These are phyloP conservation scores for Prosopis cineraria DNA, from an alignment of 306 rosid genomes.

Conservation along the genomic window DNA sequence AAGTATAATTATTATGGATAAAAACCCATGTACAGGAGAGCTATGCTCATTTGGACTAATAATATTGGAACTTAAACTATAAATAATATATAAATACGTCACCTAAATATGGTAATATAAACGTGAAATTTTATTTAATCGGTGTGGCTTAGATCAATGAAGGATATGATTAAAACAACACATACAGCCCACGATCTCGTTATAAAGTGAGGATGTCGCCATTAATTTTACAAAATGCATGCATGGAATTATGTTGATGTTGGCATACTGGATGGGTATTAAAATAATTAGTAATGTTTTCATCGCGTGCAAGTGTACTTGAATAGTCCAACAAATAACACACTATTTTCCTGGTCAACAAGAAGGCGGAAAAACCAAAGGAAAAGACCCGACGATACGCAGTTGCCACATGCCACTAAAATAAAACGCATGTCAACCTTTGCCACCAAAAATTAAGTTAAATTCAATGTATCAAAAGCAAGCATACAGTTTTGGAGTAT, in stretches of 20 bases:
- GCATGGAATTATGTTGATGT: neutral
- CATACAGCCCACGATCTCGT: neutral
- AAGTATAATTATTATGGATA: too few species aligned
- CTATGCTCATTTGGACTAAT: too few species aligned
- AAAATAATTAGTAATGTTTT: neutral
- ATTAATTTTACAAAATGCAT: neutral
- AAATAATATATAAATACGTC: too few species aligned
- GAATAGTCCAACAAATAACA: neutral
- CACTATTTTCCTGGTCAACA: neutral
- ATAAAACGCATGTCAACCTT: neutral
- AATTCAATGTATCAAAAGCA: neutral
- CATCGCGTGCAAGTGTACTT: neutral
- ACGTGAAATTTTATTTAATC: neutral
- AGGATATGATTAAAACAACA: neutral
- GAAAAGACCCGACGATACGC: neutral
- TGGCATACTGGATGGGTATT: neutral
- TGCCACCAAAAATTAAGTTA: neutral
- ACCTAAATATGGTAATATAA: neutral
- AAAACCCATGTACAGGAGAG: too few species aligned
- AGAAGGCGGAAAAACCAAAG: neutral
- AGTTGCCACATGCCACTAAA: neutral
- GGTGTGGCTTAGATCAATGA: neutral
- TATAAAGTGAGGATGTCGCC: neutral
- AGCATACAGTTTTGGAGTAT: neutral
- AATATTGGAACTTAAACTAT: too few species aligned